A percentile compares a stretch with the other conserved stretches of the same genome.
phyloP scores from a whole-genome alignment of 1,139 yeast genomes.

The Blastobotrys illinoisensis region DNA sequence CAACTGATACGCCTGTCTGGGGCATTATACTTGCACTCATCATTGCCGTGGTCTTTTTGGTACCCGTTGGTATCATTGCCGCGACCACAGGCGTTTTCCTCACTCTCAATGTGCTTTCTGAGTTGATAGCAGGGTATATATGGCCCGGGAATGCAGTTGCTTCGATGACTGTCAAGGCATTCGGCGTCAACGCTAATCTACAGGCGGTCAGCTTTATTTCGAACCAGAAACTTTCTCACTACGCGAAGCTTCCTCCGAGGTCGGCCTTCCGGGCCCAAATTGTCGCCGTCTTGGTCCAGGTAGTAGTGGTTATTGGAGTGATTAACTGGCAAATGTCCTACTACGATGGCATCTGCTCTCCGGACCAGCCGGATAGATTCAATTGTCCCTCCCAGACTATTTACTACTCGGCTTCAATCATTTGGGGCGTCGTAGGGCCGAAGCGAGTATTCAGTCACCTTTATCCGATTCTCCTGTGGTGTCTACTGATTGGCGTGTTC shows the following conservation, averaged over 20 bases:
- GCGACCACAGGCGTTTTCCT: constrained; percentile 48
- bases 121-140: constrained; percentile 55
- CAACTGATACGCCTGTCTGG: constrained; percentile 46
- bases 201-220: constrained; percentile 54
- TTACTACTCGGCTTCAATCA: constrained; percentile 46
- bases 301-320: constrained; percentile 46
- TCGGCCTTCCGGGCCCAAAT: constrained; percentile 55
- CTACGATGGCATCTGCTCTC: constrained; percentile 43
- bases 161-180: constrained; percentile 49
- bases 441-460: constrained; percentile 43
- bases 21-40: constrained; percentile 51
- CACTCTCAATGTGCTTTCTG: constrained; percentile 51
- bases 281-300: constrained; percentile 33
- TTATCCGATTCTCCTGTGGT: constrained; percentile 43
- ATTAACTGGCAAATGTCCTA: constrained; percentile 47
- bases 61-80: constrained; percentile 44
- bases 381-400: constrained; percentile 39
- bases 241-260: constrained; percentile 54
- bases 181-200: constrained; percentile 53
- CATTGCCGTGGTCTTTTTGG: constrained; percentile 36
- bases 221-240: constrained; percentile 55
- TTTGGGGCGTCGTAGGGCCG: constrained; percentile 64
- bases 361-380: constrained; percentile 33
- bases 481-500: constrained; percentile 50
- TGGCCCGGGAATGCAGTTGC: constrained; percentile 58